A percentile compares a stretch with the other conserved stretches of the same genome.
Evolutionary conservation across 1,284 basidiomycete genomes (phyloP).

Genomic region (Cutaneotrichosporon cutaneum): DNA sequence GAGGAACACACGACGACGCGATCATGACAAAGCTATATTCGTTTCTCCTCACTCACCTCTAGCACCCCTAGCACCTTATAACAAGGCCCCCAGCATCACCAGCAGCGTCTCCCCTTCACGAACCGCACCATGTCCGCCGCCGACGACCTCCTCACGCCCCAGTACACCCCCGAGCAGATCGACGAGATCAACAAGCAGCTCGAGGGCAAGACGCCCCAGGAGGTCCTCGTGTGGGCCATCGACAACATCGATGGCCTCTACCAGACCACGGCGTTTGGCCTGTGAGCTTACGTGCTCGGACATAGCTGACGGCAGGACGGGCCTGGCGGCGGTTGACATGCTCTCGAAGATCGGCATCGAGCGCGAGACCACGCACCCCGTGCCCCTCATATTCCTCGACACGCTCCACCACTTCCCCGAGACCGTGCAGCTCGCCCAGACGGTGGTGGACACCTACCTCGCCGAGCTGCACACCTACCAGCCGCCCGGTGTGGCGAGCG

Average conservation of each 20-base stretch:
- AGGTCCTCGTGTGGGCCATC: conserved; percentile 80
- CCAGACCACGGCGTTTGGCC: conserved; percentile 91
- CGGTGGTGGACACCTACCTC: conserved; percentile 73
- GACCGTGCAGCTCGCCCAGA: conserved; percentile 81
- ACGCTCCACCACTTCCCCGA: conserved; percentile 95
- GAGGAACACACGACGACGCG: neutral
- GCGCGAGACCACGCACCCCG: conserved; percentile 52
- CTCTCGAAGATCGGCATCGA: conserved; percentile 67
- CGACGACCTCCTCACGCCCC: conserved; percentile 53
- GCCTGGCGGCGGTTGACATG: conserved; percentile 88
- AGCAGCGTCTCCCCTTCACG: conserved; percentile 3
- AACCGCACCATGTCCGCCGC: conserved; percentile 19
- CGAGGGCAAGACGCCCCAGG: conserved; percentile 67
- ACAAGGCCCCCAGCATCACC: neutral
- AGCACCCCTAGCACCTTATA: neutral
- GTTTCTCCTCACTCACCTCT: neutral
- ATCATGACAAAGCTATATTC: neutral
- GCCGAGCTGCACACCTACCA: conserved; percentile 74
- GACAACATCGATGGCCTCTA: conserved; percentile 68
- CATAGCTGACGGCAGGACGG: conserved; percentile 58
- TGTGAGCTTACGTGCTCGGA: conserved; percentile 51
- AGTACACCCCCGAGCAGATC: conserved; percentile 65
- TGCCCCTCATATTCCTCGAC: conserved; percentile 79
- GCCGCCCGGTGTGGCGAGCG: conserved; percentile 69
- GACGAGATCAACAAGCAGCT: conserved; percentile 71